Conservation (phyloP, 805 yeast species). For the Lachancea waltii region DNA sequence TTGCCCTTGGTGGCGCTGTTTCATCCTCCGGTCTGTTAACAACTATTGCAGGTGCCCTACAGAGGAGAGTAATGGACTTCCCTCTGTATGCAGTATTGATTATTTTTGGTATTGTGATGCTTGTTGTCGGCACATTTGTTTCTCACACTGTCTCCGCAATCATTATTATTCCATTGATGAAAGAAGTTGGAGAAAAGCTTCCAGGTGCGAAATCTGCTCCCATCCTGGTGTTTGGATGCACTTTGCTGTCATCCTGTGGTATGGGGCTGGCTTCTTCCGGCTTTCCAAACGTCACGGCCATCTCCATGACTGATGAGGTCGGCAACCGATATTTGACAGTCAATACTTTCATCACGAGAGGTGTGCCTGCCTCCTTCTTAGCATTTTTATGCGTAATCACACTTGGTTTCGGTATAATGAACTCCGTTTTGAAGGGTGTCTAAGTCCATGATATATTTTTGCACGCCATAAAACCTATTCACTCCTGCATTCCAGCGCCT, state of each 20-base stretch:
- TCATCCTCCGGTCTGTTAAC: constrained; percentile 81
- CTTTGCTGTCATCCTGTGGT: constrained; percentile 81
- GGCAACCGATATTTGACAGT: constrained; percentile 87
- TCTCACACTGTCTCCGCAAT: constrained; percentile 96
- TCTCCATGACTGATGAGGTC: constrained; percentile 84
- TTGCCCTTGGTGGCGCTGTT: constrained; percentile 90
- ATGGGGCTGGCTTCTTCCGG: constrained; percentile 98
- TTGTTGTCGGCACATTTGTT: constrained; percentile 88
- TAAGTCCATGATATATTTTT: too few species aligned
- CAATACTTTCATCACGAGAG: constrained; percentile 75
- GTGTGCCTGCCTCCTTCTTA: constrained; percentile 79
- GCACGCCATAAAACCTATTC: too few species aligned
- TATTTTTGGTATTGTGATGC: constrained; percentile 75
- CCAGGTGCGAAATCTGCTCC: constrained; percentile 65
- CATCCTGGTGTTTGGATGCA: constrained; percentile 37
- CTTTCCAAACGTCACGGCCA: constrained; percentile 97
- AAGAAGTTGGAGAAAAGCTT: constrained; percentile 72
- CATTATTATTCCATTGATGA: constrained; percentile 82
- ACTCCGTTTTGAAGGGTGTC: constrained; percentile 24
- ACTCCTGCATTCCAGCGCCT: too few species aligned
- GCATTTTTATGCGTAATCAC: constrained; percentile 68
- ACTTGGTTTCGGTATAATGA: constrained; percentile 76
- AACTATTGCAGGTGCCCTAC: constrained; percentile 68
- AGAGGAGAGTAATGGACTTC: constrained; percentile 56
- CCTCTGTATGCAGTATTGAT: constrained; percentile 61